phyloP scores from a whole-genome alignment of 1,284 basidiomycete species.

The Malassezia caprae region DNA sequence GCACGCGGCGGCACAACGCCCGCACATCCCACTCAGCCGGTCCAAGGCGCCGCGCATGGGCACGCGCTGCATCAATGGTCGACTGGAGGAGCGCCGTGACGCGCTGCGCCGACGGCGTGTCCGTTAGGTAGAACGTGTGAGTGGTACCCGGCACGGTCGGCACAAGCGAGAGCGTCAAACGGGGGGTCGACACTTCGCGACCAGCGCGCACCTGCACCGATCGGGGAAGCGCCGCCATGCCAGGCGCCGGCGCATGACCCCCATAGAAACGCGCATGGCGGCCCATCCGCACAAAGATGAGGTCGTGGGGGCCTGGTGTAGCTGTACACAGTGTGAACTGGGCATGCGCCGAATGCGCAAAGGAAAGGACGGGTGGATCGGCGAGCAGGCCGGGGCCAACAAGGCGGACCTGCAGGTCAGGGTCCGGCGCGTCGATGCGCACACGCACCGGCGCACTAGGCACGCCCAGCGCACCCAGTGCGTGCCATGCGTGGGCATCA shows the following conservation, averaged over 20 bases:
- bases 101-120: not conserved
- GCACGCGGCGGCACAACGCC: slow-evolving; percentile 5
- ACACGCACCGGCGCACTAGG: slow-evolving; percentile 33
- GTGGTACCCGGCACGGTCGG: not conserved
- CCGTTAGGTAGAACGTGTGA: slow-evolving; percentile 7
- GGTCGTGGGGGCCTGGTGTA: slow-evolving; percentile 25
- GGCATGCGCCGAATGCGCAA: slow-evolving; percentile 21
- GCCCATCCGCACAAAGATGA: slow-evolving; percentile 38
- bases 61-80: not conserved
- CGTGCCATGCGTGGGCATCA: slow-evolving; percentile 25
- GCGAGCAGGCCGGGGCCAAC: slow-evolving; percentile 35
- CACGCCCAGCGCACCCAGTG: slow-evolving; percentile 29
- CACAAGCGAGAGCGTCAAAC: slow-evolving; percentile 6
- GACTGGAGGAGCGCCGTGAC: slow-evolving; percentile 2
- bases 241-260: not conserved
- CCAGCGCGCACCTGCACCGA: not conserved
- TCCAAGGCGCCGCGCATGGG: not conserved
- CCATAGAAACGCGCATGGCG: slow-evolving; percentile 29
- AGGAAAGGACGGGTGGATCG: slow-evolving; percentile 39
- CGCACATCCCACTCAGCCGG: not conserved
- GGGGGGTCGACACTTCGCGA: not conserved
- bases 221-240: slow-evolving; percentile 4
- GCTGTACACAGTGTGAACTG: slow-evolving; percentile 37
- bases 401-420: slow-evolving; percentile 35
- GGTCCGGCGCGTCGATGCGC: slow-evolving; percentile 30